A percentile compares a stretch with the other conserved stretches of the same genome.
These are phyloP conservation scores for Curvularia sp. DNA, from an alignment of 2,329 filamentous ascomycete genomes.

Conservation along the genomic window DNA sequence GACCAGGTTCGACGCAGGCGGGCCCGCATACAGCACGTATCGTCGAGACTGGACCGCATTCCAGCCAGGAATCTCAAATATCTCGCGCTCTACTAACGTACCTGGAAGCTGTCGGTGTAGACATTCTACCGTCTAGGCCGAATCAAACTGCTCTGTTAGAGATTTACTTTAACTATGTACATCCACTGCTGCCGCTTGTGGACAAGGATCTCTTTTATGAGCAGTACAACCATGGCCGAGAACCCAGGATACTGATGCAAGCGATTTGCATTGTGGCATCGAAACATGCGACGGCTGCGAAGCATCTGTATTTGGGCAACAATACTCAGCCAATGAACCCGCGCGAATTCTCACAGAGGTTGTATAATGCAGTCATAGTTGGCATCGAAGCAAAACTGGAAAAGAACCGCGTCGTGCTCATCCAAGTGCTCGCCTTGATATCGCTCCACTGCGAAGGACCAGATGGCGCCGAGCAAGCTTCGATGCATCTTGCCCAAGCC, in stretches of 20 bases:
- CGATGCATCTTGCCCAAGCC: slow-evolving; percentile 56
- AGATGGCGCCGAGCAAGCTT: slow-evolving; percentile 56
- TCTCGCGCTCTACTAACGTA: slow-evolving; percentile 47
- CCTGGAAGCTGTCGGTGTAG: slow-evolving; percentile 47
- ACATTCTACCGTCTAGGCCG: slow-evolving; percentile 44
- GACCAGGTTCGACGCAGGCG: slow-evolving; percentile 30
- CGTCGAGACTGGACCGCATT: slow-evolving; percentile 41
- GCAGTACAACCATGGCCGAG: slow-evolving; percentile 45
- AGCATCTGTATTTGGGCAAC: slow-evolving; percentile 50
- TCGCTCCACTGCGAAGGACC: slow-evolving; percentile 58
- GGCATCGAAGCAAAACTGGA: slow-evolving; percentile 52
- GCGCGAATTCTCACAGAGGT: slow-evolving; percentile 54
- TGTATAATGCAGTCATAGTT: slow-evolving; percentile 54
- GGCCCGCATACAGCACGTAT: slow-evolving; percentile 34
- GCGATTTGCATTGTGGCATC: slow-evolving; percentile 58
- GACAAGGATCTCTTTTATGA: slow-evolving; percentile 53
- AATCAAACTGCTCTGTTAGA: slow-evolving; percentile 51
- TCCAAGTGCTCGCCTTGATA: slow-evolving; percentile 56
- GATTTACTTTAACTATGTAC: slow-evolving; percentile 56
- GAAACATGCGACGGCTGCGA: slow-evolving; percentile 54
- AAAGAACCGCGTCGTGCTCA: slow-evolving; percentile 56
- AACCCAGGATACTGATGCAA: slow-evolving; percentile 52
- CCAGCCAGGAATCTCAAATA: slow-evolving; percentile 41
- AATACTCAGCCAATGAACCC: slow-evolving; percentile 46
- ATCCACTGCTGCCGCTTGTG: slow-evolving; percentile 57